Conservation (phyloP, 208 protist genomes). For the Acanthamoeba triangularis region DNA sequence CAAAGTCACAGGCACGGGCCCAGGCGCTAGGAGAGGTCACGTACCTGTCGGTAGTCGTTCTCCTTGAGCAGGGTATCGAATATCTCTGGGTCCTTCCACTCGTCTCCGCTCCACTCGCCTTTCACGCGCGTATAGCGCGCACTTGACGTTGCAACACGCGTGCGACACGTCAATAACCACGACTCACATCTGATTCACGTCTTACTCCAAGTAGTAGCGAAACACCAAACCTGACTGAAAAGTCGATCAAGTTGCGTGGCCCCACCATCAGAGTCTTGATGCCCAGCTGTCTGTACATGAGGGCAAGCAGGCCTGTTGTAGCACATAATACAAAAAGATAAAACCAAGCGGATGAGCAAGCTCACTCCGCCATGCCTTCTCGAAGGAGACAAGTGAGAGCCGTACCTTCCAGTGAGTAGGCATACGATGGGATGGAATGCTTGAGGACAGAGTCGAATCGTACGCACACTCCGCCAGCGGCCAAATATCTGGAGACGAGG, state of each 20-base stretch:
- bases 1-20: no score
- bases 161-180: neutral
- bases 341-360: no score
- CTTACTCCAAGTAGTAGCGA: no score
- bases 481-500: neutral
- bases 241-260: neutral
- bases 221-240: neutral
- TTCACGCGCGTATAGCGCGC: neutral
- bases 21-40: no score
- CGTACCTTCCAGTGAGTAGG: neutral
- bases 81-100: neutral
- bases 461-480: neutral
- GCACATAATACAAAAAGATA: no score
- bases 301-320: slow-evolving; percentile 6
- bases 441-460: slow-evolving; percentile 23
- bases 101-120: neutral
- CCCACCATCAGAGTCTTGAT: neutral
- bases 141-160: neutral
- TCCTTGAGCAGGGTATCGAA: neutral
- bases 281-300: slow-evolving; percentile 42
- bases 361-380: no score
- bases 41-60: slow-evolving; percentile 8
- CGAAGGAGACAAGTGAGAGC: neutral
- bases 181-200: no score
- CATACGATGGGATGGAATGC: neutral